These are phyloP conservation scores for Fusarium heterosporum DNA, from an alignment of 2,329 filamentous ascomycete genomes.

Conservation along the genomic window DNA sequence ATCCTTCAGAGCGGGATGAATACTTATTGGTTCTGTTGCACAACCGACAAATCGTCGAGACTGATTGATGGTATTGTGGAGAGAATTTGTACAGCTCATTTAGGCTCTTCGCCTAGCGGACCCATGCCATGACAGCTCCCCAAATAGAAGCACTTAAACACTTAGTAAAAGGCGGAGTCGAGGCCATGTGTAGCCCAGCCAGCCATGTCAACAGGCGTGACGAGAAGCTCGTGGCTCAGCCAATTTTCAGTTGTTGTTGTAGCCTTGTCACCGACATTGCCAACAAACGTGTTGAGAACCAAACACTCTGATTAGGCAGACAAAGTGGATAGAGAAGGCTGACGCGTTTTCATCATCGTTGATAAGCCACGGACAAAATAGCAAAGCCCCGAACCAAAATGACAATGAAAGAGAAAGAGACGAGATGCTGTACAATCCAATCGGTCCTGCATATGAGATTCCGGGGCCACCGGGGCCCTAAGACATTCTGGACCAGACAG, in stretches of 20 bases:
- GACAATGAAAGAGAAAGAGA: conserved; percentile 25
- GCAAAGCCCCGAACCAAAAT: conserved; percentile 3
- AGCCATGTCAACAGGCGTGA: conserved; percentile 22
- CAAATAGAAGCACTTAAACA: conserved; percentile 39
- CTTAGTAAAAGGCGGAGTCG: conserved; percentile 30
- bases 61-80: conserved; percentile 31
- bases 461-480: conserved; percentile 37
- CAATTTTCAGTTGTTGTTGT: conserved; percentile 26
- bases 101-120: conserved; percentile 19
- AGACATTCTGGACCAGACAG: conserved; percentile 35
- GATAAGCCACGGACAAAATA: conserved; percentile 28
- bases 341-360: conserved; percentile 27
- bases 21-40: conserved; percentile 11
- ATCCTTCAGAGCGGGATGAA: conserved; percentile 2
- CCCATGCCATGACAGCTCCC: conserved; percentile 31
- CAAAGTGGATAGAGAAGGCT: conserved; percentile 35
- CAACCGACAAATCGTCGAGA: conserved; percentile 23
- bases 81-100: conserved; percentile 3
- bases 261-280: conserved; percentile 29
- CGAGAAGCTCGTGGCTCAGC: conserved; percentile 33
- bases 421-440: conserved; percentile 41
- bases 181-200: conserved; percentile 20
- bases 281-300: conserved; percentile 23
- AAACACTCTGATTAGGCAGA: conserved; percentile 26
- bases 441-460: conserved; percentile 44